These are phyloP conservation scores for Nakaseomyces sp. DNA, from an alignment of 1,139 yeast genomes.

Conservation along the genomic window DNA sequence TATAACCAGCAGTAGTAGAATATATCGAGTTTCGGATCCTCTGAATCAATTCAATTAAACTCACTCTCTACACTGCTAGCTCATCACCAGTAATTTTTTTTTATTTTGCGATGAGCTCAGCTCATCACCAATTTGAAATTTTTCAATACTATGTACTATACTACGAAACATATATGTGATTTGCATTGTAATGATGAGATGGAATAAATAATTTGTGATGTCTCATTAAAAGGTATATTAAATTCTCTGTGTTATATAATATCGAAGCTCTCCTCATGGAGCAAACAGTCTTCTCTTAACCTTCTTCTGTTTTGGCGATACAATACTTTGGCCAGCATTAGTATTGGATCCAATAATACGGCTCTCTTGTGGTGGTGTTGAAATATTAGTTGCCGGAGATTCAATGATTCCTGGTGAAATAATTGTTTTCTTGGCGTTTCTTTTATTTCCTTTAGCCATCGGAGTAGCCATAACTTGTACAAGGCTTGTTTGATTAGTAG, in stretches of 20 bases:
- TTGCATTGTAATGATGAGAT: no score
- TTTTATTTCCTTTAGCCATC: conserved; percentile 10
- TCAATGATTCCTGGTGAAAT: conserved; percentile 18
- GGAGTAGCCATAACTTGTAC: conserved; percentile 30
- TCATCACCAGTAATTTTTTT: not conserved
- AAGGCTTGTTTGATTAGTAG: not conserved
- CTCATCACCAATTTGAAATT: not conserved
- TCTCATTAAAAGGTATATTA: no score
- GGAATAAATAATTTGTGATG: no score
- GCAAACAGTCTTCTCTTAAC: conserved; percentile 33
- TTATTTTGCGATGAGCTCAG: not conserved
- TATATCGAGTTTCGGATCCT: no score
- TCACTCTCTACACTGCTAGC: no score
- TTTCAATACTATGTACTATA: not conserved
- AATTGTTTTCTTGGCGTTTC: conserved; percentile 8
- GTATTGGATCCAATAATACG: not conserved
- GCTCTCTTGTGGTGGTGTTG: not conserved
- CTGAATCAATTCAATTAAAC: no score
- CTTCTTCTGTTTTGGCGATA: conserved; percentile 14
- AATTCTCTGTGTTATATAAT: no score
- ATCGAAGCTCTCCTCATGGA: conserved; percentile 13
- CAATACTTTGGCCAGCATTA: not conserved
- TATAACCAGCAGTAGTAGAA: no score
- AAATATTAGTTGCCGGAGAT: conserved; percentile 15
- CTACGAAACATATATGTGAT: no score